phyloP scores from a whole-genome alignment of 176 grass and related monocot species.

The Oryza glaberrima region DNA sequence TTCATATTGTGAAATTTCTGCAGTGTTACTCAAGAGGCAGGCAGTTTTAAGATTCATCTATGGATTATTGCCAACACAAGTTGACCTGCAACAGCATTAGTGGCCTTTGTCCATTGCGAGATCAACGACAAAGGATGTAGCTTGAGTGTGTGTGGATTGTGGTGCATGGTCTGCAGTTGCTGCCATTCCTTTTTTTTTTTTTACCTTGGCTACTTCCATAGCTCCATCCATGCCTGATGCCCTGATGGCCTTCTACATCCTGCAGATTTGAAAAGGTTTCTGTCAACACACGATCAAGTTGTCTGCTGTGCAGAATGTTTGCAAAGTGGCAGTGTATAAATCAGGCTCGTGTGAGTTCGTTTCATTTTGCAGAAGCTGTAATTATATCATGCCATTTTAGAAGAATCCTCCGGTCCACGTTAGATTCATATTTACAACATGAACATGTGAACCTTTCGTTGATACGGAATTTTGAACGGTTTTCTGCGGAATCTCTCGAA shows the following conservation, averaged over 20 bases:
- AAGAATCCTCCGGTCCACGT: background rate
- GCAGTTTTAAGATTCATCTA: background rate
- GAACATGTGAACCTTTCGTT: background rate
- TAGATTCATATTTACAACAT: background rate
- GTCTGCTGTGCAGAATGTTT: background rate
- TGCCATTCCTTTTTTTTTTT: background rate
- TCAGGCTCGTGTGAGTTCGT: background rate
- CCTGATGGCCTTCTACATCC: background rate
- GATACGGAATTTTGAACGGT: background rate
- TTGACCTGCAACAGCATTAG: background rate
- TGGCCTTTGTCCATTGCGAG: background rate
- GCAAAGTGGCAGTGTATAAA: background rate
- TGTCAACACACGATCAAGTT: background rate
- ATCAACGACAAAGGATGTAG: background rate
- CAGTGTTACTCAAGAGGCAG: background rate
- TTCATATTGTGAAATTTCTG: background rate
- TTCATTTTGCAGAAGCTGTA: background rate
- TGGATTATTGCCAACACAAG: background rate
- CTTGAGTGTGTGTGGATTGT: background rate
- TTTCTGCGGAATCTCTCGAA: background rate
- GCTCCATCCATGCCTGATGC: background rate
- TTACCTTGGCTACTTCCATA: background rate
- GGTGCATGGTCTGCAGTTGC: background rate
- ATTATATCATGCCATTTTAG: background rate
- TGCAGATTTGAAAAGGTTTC: slow-evolving; percentile 8